Conservation (phyloP, 2,329 filamentous ascomycete genomes). For the Microcyclospora tardicrescens region DNA sequence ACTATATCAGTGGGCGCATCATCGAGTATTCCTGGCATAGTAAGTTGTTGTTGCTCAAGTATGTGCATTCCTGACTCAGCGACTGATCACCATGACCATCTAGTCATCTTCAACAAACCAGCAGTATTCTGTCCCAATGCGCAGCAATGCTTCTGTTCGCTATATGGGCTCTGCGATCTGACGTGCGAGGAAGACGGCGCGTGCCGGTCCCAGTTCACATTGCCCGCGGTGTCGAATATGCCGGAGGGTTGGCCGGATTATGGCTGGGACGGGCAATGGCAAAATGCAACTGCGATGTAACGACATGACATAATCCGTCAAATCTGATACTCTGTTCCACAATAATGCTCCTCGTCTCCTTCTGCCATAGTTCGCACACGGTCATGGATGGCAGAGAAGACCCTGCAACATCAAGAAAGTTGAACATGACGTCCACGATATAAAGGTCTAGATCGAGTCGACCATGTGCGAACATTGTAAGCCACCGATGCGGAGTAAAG, state of each 20-base stretch:
- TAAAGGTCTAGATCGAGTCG: too few species aligned
- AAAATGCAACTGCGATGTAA: not conserved
- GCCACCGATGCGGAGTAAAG: too few species aligned
- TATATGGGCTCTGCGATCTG: slow-evolving; percentile 3
- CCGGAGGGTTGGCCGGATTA: not conserved
- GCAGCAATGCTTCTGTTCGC: slow-evolving; percentile 13
- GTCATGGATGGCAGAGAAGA: too few species aligned
- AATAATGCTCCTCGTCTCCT: too few species aligned
- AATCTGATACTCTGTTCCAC: too few species aligned
- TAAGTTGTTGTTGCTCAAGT: not conserved
- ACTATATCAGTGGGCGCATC: slow-evolving; percentile 39
- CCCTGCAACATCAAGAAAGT: too few species aligned
- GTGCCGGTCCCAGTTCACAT: not conserved
- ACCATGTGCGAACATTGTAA: too few species aligned
- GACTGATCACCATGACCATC: not conserved
- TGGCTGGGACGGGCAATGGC: not conserved
- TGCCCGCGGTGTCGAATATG: not conserved
- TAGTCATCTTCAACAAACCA: slow-evolving; percentile 18
- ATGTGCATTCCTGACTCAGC: not conserved
- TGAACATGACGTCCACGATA: too few species aligned
- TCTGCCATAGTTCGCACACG: too few species aligned
- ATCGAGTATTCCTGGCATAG: slow-evolving; percentile 46
- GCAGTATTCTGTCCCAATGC: slow-evolving; percentile 14
- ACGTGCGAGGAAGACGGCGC: slow-evolving; percentile 1
- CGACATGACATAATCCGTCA: too few species aligned